Conservation (phyloP, 225 moss, liverwort and hornwort genomes). For the Thuidium tamariscinum region DNA sequence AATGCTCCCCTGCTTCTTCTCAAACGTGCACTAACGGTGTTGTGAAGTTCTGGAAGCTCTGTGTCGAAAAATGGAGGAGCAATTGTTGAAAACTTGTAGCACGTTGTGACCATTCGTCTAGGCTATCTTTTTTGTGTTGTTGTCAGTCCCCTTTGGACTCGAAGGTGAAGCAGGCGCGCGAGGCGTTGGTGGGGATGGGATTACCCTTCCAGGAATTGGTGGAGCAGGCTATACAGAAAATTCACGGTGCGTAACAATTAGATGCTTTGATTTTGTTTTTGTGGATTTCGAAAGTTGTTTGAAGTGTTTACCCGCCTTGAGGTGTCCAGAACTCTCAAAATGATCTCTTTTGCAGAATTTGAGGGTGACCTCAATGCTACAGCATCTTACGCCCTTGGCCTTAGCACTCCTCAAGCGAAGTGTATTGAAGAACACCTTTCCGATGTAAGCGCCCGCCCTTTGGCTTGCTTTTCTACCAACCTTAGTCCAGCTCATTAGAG, state of each 20-base stretch:
- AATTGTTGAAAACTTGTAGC: background rate
- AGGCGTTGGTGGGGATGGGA: conserved; percentile 9
- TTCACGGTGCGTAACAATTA: background rate
- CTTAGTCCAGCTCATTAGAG: background rate
- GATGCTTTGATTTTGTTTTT: background rate
- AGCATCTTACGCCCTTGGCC: conserved; percentile 13
- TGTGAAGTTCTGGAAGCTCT: background rate
- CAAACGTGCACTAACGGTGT: too few species aligned
- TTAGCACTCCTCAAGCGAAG: conserved; percentile 34
- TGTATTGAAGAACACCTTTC: conserved; percentile 46
- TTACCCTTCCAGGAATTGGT: conserved; percentile 19
- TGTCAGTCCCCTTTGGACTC: background rate
- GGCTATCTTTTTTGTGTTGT: background rate
- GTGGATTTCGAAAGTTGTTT: background rate
- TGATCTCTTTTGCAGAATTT: conserved; percentile 5
- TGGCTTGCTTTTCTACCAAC: background rate
- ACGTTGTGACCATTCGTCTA: background rate
- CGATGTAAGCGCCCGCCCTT: conserved; percentile 3
- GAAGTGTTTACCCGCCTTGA: background rate
- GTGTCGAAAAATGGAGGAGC: background rate
- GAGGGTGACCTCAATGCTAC: conserved; percentile 18
- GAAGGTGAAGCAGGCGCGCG: conserved; percentile 17
- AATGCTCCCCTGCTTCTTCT: background rate
- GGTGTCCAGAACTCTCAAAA: background rate
- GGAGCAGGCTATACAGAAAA: conserved; percentile 24